Conservation (phyloP, 108 stramenopile species). For the Skeletonema menzelii region DNA sequence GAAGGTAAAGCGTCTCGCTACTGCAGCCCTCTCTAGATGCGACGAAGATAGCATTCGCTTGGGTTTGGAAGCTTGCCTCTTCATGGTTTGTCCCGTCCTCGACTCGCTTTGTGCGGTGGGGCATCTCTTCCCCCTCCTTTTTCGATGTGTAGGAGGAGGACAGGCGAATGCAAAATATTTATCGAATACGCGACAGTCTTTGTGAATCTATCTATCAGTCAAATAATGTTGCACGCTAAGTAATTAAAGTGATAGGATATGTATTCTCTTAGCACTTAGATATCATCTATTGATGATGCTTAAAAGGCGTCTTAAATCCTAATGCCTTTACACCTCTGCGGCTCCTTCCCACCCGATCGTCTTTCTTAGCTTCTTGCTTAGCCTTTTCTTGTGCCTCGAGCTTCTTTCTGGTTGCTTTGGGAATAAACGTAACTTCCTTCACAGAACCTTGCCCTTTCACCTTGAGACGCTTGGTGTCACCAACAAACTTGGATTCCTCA, state of each 20-base stretch:
- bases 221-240: too few relatives aligned
- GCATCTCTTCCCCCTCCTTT: too few relatives aligned
- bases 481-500: slow-evolving; percentile 37
- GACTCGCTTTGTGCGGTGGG: too few relatives aligned
- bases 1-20: neutral
- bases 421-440: slow-evolving; percentile 77
- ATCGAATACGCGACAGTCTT: too few relatives aligned
- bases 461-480: slow-evolving; percentile 49
- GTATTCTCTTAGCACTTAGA: neutral
- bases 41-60: slow-evolving; percentile 1
- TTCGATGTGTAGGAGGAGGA: too few relatives aligned
- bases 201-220: too few relatives aligned
- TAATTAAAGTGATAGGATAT: neutral
- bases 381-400: slow-evolving; percentile 27
- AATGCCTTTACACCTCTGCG: slow-evolving; percentile 67
- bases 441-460: slow-evolving; percentile 60
- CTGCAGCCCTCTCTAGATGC: neutral
- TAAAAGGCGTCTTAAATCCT: slow-evolving; percentile 59
- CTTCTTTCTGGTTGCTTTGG: slow-evolving; percentile 65
- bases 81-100: neutral
- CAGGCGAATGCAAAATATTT: too few relatives aligned
- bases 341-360: slow-evolving; percentile 31
- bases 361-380: slow-evolving; percentile 14
- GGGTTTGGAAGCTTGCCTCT: neutral
- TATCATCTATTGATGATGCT: slow-evolving; percentile 34